Evolutionary conservation across 805 yeast genomes (phyloP).

Genomic region (Lipomyces starkeyi): DNA sequence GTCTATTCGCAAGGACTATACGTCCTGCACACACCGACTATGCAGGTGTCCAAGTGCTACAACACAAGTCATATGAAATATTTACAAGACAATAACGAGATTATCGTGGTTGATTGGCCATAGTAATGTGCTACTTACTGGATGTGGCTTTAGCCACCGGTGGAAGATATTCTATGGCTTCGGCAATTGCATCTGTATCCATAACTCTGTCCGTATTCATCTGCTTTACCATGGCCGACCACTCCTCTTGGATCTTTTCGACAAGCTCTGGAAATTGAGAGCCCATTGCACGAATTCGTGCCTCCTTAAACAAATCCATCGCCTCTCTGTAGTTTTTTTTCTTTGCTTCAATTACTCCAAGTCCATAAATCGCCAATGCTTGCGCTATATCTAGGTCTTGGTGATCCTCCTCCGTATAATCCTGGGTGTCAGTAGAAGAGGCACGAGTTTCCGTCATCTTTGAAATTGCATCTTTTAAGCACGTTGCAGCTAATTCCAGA

Average conservation of each 20-base stretch:
- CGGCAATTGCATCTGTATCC: conserved; percentile 13
- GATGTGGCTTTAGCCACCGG: not conserved
- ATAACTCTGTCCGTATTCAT: conserved; percentile 25
- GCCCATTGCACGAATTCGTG: conserved; percentile 71
- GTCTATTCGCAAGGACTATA: not conserved
- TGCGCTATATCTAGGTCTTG: conserved; percentile 61
- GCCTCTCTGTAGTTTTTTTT: conserved; percentile 62
- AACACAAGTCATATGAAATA: not conserved
- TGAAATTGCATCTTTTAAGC: conserved; percentile 25
- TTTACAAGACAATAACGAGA: not conserved
- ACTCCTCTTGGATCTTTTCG: conserved; percentile 68
- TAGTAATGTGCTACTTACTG: not conserved
- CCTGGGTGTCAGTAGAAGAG: conserved; percentile 28
- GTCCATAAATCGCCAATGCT: conserved; percentile 81
- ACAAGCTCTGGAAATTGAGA: conserved; percentile 68
- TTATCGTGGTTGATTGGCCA: not conserved
- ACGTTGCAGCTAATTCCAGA: conserved; percentile 17
- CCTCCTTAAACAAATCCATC: conserved; percentile 65
- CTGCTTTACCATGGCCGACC: conserved; percentile 56
- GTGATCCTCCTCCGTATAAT: conserved; percentile 36
- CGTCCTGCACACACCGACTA: no score
- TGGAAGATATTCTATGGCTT: conserved; percentile 15
- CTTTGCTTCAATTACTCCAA: conserved; percentile 80
- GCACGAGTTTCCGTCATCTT: conserved; percentile 21
- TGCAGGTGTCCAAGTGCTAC: not conserved